Conservation (phyloP, 2,329 filamentous ascomycete species). For the Polytolypa hystricis region DNA sequence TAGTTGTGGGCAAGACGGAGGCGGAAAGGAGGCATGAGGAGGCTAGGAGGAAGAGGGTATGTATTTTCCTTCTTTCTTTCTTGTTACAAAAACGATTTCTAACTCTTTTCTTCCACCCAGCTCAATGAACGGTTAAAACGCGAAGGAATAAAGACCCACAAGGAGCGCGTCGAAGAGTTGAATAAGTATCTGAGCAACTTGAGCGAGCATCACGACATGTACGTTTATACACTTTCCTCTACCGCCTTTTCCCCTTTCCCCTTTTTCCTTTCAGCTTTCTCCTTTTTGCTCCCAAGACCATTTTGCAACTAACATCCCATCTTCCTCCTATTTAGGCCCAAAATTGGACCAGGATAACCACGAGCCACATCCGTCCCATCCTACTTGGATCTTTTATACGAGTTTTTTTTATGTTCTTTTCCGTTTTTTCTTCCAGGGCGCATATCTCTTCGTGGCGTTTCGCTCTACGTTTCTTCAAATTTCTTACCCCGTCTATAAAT, state of each 20-base stretch:
- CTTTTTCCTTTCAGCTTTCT: conserved; percentile 1
- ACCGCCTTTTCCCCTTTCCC: neutral
- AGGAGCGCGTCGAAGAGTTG: conserved; percentile 88
- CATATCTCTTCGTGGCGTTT: too few species aligned
- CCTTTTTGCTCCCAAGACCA: too few species aligned
- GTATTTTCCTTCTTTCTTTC: conserved; percentile 23
- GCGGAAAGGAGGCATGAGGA: conserved; percentile 75
- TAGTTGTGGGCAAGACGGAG: conserved; percentile 59
- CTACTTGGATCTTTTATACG: too few species aligned
- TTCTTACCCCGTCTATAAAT: too few species aligned
- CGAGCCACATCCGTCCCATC: neutral
- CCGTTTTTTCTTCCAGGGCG: too few species aligned
- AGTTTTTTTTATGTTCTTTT: too few species aligned
- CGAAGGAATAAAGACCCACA: conserved; percentile 90
- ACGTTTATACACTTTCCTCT: conserved; percentile 17
- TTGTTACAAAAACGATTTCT: neutral
- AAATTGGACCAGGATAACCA: conserved; percentile 23
- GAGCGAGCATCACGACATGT: conserved; percentile 97
- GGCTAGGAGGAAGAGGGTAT: conserved; percentile 64
- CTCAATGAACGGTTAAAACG: conserved; percentile 69
- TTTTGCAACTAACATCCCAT: conserved; percentile 10
- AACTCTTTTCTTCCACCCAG: conserved; percentile 33
- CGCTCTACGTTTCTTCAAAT: too few species aligned
- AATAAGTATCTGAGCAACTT: conserved; percentile 86
- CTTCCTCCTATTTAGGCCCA: conserved; percentile 20